Conservation (phyloP, 192 early-diverging fungal species). For the Coemansia sp. region DNA sequence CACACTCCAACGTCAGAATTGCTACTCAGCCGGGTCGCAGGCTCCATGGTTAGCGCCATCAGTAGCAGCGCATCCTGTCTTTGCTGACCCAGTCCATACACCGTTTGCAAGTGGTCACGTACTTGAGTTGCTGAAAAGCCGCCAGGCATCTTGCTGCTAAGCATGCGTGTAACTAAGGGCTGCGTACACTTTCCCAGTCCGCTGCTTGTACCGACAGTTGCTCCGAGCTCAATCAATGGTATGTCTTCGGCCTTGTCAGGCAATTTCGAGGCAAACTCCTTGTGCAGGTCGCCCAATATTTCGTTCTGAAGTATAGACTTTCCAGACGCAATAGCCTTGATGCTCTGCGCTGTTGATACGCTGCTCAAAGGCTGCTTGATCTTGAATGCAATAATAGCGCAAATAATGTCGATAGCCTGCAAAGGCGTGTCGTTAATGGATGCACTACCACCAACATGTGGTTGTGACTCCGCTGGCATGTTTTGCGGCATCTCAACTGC, state of each 20-base stretch:
- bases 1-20: conserved; percentile 17
- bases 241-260: conserved; percentile 92
- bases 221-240: conserved; percentile 73
- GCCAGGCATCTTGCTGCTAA: conserved; percentile 90
- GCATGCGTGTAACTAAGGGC: conserved; percentile 72
- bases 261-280: conserved; percentile 82
- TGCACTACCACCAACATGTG: not conserved
- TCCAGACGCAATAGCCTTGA: conserved; percentile 83
- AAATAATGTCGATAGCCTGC: conserved; percentile 71
- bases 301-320: conserved; percentile 98
- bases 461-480: not conserved
- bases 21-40: conserved; percentile 67
- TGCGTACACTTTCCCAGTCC: conserved; percentile 80
- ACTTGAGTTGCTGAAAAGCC: conserved; percentile 80
- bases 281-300: conserved; percentile 90
- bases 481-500: not conserved
- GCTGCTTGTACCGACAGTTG: conserved; percentile 63
- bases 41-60: conserved; percentile 80
- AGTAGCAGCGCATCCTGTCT: conserved; percentile 76
- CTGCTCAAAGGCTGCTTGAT: conserved; percentile 79
- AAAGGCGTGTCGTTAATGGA: conserved; percentile 67
- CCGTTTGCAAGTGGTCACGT: conserved; percentile 64
- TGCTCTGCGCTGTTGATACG: conserved; percentile 68
- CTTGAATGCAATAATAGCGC: conserved; percentile 83
- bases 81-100: conserved; percentile 78